These are phyloP conservation scores for Tolypocladium paradoxum DNA, from an alignment of 2,329 filamentous ascomycete species.

Conservation along the genomic window DNA sequence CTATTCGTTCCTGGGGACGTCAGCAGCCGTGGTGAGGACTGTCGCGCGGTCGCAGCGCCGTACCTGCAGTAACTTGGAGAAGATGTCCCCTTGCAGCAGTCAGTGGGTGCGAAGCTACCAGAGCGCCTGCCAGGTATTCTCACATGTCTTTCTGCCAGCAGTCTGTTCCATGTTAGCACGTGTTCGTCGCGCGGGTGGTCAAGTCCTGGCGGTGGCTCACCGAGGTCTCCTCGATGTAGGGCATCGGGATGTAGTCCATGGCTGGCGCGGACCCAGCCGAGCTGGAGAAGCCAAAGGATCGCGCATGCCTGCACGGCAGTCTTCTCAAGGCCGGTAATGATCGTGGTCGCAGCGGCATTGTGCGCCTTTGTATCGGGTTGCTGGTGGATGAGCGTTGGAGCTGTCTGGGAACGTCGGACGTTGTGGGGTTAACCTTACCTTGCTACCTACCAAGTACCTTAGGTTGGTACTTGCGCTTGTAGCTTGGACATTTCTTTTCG, in stretches of 20 bases:
- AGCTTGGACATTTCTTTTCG: too few species aligned
- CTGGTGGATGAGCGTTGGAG: background rate
- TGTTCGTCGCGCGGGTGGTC: background rate
- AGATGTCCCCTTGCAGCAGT: constrained; percentile 58
- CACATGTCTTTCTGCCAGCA: constrained; percentile 70
- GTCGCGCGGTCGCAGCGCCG: constrained; percentile 3
- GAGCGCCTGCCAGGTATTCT: constrained; percentile 11
- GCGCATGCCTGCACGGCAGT: constrained; percentile 22
- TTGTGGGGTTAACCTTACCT: too few species aligned
- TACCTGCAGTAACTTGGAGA: constrained; percentile 69
- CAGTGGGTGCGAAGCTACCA: constrained; percentile 7
- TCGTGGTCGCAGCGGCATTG: constrained; percentile 21
- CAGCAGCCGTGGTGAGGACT: background rate
- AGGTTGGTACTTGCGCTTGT: too few species aligned
- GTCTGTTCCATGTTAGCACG: constrained; percentile 39
- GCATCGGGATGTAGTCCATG: constrained; percentile 40
- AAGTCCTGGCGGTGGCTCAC: constrained; percentile 14
- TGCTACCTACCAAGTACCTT: too few species aligned
- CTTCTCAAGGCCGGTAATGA: constrained; percentile 20
- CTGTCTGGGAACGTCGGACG: background rate
- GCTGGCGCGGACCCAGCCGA: constrained; percentile 16
- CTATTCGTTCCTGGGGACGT: constrained; percentile 64
- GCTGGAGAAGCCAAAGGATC: constrained; percentile 32
- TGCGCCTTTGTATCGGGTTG: background rate
- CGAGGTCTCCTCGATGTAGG: constrained; percentile 41